A percentile compares a stretch with the other conserved stretches of the same genome.
These are phyloP conservation scores for Acacia acuminata DNA, from an alignment of 306 rosid species.

Conservation along the genomic window DNA sequence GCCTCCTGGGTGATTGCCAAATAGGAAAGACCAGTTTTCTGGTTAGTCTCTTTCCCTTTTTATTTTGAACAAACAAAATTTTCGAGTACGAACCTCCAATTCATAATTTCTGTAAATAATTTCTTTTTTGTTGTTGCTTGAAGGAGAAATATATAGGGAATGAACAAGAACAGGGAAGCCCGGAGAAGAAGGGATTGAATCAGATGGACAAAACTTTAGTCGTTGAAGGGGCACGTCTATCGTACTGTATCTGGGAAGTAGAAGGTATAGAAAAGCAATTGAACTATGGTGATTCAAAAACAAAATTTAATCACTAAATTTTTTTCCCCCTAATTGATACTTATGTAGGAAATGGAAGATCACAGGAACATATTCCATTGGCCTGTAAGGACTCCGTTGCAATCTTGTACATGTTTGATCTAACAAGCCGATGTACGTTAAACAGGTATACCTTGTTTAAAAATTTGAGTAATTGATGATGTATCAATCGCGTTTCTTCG, in stretches of 20 bases:
- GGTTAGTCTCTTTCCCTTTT: constrained; percentile 38
- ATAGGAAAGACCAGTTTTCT: constrained; percentile 91
- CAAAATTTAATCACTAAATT: background rate
- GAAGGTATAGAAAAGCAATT: constrained; percentile 57
- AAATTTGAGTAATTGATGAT: background rate
- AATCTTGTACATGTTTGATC: constrained; percentile 91
- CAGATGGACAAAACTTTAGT: constrained; percentile 68
- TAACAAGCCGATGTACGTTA: constrained; percentile 91
- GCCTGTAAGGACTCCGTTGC: constrained; percentile 94
- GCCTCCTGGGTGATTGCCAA: constrained; percentile 79
- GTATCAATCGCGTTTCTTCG: background rate
- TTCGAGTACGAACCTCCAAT: background rate
- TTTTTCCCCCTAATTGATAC: background rate
- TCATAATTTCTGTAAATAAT: background rate
- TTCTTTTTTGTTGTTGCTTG: background rate
- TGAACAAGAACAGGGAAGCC: constrained; percentile 40
- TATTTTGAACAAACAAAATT: background rate
- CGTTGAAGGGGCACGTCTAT: constrained; percentile 81
- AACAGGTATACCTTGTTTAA: constrained; percentile 45
- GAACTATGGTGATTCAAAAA: background rate
- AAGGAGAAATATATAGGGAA: constrained; percentile 82
- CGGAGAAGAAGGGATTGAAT: constrained; percentile 49
- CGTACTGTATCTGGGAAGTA: constrained; percentile 91
- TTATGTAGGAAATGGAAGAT: constrained; percentile 58
- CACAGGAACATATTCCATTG: constrained; percentile 56